A percentile compares a stretch with the other conserved stretches of the same genome.
These are phyloP conservation scores for Aspergillus cejpii DNA, from an alignment of 2,329 filamentous ascomycete genomes.

Conservation along the genomic window DNA sequence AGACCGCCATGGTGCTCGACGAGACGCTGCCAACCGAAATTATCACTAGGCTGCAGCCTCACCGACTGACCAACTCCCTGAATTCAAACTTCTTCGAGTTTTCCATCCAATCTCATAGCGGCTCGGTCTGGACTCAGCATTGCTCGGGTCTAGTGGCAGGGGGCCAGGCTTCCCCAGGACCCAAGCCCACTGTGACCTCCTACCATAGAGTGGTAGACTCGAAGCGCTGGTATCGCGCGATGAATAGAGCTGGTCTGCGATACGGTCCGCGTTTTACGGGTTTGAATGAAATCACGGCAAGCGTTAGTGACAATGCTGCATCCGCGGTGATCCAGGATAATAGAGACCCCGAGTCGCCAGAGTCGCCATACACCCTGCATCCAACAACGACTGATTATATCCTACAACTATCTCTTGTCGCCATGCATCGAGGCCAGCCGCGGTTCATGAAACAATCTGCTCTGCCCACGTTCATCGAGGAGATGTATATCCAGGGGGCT, in stretches of 20 bases:
- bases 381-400: not conserved
- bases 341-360: not conserved
- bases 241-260: slow-evolving; percentile 6
- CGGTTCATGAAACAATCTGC: not conserved
- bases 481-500: not conserved
- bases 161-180: not conserved
- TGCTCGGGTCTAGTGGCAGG: slow-evolving; percentile 4
- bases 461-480: not conserved
- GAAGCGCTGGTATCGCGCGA: slow-evolving; percentile 2
- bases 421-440: not conserved
- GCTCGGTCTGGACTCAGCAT: slow-evolving; percentile 6
- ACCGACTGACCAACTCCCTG: not conserved
- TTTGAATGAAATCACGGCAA: slow-evolving; percentile 6
- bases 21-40: slow-evolving; percentile 5
- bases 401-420: not conserved
- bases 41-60: slow-evolving; percentile 9
- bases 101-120: slow-evolving; percentile 5
- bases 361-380: not conserved
- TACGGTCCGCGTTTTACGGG: slow-evolving; percentile 12
- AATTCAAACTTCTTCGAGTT: slow-evolving; percentile 14
- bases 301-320: not conserved
- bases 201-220: not conserved
- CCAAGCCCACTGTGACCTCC: not conserved
- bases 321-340: not conserved
- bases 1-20: not conserved